Conservation (phyloP, 352 stramenopile genomes). For the Aphanomyces cochlioides region DNA sequence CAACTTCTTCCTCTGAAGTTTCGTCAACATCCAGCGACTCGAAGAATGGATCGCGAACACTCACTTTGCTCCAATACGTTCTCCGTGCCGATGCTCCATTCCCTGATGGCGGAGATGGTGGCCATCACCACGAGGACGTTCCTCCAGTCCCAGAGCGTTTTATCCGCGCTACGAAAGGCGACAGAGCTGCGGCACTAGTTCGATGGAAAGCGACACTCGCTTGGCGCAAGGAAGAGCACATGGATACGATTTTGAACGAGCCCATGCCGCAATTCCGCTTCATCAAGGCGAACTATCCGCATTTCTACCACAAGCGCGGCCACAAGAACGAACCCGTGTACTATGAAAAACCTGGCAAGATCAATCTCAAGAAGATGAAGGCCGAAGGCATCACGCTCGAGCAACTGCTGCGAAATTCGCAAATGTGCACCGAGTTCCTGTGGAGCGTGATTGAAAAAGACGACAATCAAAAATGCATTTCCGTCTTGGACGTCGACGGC, state of each 20-base stretch:
- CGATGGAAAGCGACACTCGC: slow-evolving; percentile 68
- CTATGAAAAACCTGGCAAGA: slow-evolving; percentile 84
- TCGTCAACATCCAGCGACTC: slow-evolving; percentile 18
- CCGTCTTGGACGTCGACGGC: slow-evolving; percentile 76
- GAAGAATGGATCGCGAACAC: slow-evolving; percentile 35
- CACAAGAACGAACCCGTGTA: slow-evolving; percentile 79
- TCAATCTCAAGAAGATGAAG: slow-evolving; percentile 83
- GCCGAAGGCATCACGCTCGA: slow-evolving; percentile 65
- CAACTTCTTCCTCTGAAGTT: neutral
- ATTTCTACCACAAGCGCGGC: slow-evolving; percentile 86
- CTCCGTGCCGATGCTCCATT: slow-evolving; percentile 11
- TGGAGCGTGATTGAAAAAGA: slow-evolving; percentile 83
- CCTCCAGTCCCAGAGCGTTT: slow-evolving; percentile 56
- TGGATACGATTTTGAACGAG: slow-evolving; percentile 71
- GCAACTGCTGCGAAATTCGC: slow-evolving; percentile 81
- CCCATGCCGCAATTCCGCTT: slow-evolving; percentile 68
- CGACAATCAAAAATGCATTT: slow-evolving; percentile 83
- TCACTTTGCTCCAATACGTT: slow-evolving; percentile 19
- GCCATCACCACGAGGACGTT: slow-evolving; percentile 35
- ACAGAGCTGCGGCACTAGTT: slow-evolving; percentile 55
- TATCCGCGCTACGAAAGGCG: slow-evolving; percentile 73
- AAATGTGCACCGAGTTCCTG: slow-evolving; percentile 83
- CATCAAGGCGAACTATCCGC: slow-evolving; percentile 90
- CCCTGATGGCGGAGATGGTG: neutral
- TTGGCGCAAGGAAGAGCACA: slow-evolving; percentile 74